A percentile compares a stretch with the other conserved stretches of the same genome.
Conservation (phyloP, 2,329 filamentous ascomycete genomes). For the Lecanicillium sp. region DNA sequence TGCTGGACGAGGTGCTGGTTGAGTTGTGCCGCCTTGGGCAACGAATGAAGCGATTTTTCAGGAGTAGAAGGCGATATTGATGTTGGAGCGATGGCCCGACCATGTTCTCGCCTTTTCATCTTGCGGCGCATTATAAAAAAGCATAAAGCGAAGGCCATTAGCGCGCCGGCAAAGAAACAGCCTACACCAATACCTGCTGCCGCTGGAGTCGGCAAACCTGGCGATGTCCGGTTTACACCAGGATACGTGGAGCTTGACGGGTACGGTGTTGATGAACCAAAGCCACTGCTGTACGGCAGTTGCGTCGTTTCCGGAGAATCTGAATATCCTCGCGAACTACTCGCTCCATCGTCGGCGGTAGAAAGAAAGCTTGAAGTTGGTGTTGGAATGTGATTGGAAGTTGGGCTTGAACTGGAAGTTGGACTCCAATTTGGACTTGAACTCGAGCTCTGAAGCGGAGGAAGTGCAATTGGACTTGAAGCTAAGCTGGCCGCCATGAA, state of each 20-base stretch:
- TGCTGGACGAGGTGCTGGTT: conserved; percentile 27
- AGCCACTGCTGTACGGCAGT: no score
- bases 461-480: no score
- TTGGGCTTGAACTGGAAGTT: background rate
- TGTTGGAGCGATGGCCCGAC: background rate
- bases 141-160: conserved; percentile 16
- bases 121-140: conserved; percentile 19
- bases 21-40: no score
- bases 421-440: no score
- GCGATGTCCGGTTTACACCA: background rate
- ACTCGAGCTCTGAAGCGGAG: no score
- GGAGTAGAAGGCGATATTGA: conserved; percentile 1
- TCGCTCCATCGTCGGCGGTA: background rate
- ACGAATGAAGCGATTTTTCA: conserved; percentile 7
- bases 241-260: background rate
- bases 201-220: conserved; percentile 11
- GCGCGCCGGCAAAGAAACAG: conserved; percentile 18
- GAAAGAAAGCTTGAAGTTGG: background rate
- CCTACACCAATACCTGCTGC: conserved; percentile 22
- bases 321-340: background rate
- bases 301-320: no score
- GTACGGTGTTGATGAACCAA: background rate
- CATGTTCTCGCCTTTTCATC: background rate
- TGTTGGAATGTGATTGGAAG: background rate
- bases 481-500: no score